phyloP scores from a whole-genome alignment of 768 basidiomycete genomes.

The Neoboletus brunneissimus region DNA sequence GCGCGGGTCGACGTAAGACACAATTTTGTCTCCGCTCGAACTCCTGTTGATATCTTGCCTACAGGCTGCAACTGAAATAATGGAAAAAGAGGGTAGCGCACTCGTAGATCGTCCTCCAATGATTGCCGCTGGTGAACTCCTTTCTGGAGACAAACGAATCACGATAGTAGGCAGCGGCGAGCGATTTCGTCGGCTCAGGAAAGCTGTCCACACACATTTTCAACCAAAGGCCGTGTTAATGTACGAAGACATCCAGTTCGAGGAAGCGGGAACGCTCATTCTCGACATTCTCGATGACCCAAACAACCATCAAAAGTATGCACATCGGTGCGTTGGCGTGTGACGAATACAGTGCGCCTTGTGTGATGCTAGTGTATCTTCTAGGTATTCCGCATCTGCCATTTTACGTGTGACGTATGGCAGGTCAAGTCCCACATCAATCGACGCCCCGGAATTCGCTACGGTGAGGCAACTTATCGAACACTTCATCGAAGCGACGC shows the following conservation, averaged over 20 bases:
- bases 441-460: conserved; percentile 24
- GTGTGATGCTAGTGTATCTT: background rate
- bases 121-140: conserved; percentile 52
- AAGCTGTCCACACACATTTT: conserved; percentile 53
- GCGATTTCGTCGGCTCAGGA: conserved; percentile 52
- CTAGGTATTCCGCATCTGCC: conserved; percentile 28
- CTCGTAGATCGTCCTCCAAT: conserved; percentile 49
- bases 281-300: conserved; percentile 34
- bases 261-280: conserved; percentile 24
- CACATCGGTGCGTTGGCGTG: conserved; percentile 45
- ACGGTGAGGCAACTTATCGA: conserved; percentile 13
- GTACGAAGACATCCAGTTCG: conserved; percentile 45
- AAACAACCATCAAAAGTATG: conserved; percentile 38
- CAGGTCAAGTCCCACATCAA: conserved; percentile 15
- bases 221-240: conserved; percentile 45
- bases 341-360: background rate
- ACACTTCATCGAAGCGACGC: conserved; percentile 30
- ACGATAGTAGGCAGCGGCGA: conserved; percentile 49
- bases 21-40: background rate
- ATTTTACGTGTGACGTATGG: conserved; percentile 29
- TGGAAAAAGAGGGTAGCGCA: conserved; percentile 57
- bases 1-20: conserved; percentile 17
- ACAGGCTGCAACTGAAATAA: conserved; percentile 54
- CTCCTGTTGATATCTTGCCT: background rate
- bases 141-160: conserved; percentile 54